Evolutionary conservation across 208 protist genomes (phyloP).

Genomic region (Trypanosomatidae sp.): DNA sequence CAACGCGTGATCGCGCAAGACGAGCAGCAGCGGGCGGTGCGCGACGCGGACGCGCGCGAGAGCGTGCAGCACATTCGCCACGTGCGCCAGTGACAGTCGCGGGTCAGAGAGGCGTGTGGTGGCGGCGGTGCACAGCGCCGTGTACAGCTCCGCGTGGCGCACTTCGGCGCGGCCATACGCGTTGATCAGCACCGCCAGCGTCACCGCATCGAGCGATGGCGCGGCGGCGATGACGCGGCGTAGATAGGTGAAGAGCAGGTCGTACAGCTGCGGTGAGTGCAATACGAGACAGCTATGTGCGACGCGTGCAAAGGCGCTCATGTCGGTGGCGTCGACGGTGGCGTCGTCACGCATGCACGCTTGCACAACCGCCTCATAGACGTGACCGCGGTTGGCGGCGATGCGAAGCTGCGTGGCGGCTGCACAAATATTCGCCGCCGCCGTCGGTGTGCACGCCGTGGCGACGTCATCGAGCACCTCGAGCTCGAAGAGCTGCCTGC

Average conservation of each 20-base stretch:
- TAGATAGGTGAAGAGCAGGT: slow-evolving; percentile 73
- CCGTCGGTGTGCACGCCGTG: slow-evolving; percentile 26
- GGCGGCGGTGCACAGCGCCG: slow-evolving; percentile 46
- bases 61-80: slow-evolving; percentile 76
- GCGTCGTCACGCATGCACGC: slow-evolving; percentile 16
- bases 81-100: slow-evolving; percentile 55
- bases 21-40: slow-evolving; percentile 51
- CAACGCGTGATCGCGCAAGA: slow-evolving; percentile 62
- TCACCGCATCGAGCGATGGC: slow-evolving; percentile 36
- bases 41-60: slow-evolving; percentile 58
- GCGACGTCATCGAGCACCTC: slow-evolving; percentile 61
- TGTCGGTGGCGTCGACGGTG: slow-evolving; percentile 31
- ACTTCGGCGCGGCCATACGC: slow-evolving; percentile 80
- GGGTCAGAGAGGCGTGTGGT: slow-evolving; percentile 43
- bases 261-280: slow-evolving; percentile 48
- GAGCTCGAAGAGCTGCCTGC: slow-evolving; percentile 63
- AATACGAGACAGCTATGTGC: slow-evolving; percentile 75
- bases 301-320: slow-evolving; percentile 48
- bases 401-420: slow-evolving; percentile 65
- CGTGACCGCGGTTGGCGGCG: slow-evolving; percentile 38
- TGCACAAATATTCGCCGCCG: slow-evolving; percentile 49
- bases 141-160: slow-evolving; percentile 59
- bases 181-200: slow-evolving; percentile 75
- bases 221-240: slow-evolving; percentile 25
- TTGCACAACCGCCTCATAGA: slow-evolving; percentile 35